phyloP scores from a whole-genome alignment of 768 basidiomycete genomes.

The Nidula microcarpa region DNA sequence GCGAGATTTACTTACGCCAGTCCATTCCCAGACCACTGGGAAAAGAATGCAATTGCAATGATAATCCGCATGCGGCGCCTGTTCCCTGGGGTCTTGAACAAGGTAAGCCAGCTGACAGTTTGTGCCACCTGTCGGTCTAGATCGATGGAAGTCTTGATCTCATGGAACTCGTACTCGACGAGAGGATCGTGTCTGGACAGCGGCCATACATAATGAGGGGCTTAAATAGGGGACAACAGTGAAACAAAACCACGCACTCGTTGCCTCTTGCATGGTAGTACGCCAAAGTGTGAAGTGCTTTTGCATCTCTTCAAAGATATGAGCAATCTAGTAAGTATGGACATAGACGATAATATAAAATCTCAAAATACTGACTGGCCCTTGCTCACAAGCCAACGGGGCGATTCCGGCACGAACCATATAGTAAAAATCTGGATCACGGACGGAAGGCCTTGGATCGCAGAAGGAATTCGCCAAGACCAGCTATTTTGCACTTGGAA shows the following conservation, averaged over 20 bases:
- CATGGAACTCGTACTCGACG: slow-evolving; percentile 58
- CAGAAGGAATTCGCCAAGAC: slow-evolving; percentile 27
- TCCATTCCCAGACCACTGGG: slow-evolving; percentile 56
- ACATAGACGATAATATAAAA: no score
- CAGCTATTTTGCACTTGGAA: slow-evolving; percentile 21
- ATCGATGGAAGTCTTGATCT: slow-evolving; percentile 57
- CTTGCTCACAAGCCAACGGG: slow-evolving; percentile 25
- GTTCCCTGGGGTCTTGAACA: slow-evolving; percentile 51
- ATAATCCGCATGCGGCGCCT: slow-evolving; percentile 52
- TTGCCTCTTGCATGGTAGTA: slow-evolving; percentile 57
- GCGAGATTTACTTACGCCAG: slow-evolving; percentile 28
- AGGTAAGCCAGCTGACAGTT: slow-evolving; percentile 38
- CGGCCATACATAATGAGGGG: slow-evolving; percentile 14
- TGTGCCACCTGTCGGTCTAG: slow-evolving; percentile 35
- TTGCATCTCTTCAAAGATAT: slow-evolving; percentile 23
- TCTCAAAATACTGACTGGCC: not conserved
- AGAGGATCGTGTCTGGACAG: slow-evolving; percentile 44
- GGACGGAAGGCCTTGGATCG: slow-evolving; percentile 25
- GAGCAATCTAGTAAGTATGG: no score
- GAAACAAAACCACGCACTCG: slow-evolving; percentile 12
- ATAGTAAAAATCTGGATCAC: slow-evolving; percentile 24
- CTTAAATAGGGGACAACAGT: not conserved
- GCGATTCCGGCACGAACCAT: slow-evolving; percentile 33
- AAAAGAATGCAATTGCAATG: slow-evolving; percentile 56
- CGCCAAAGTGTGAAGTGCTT: slow-evolving; percentile 47